Evolutionary conservation across 352 stramenopile genomes (phyloP), one percentile per base, ranked within the genome.

Genomic region (Globisporangium nodosum): DNA sequence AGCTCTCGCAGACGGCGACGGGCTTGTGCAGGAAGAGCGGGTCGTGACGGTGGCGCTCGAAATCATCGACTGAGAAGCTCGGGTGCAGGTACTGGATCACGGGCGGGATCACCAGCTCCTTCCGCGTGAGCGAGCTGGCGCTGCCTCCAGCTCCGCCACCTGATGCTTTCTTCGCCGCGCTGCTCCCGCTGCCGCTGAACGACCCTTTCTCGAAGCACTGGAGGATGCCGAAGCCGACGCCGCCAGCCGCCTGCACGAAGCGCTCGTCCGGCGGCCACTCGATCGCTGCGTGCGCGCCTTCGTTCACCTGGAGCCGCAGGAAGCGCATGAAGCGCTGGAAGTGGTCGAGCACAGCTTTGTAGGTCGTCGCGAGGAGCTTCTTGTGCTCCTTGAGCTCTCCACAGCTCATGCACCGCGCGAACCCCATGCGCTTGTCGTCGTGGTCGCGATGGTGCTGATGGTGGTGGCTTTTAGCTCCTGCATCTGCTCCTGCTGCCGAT

Each of bases 1-100:
- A 99, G 35, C 65, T 69, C 58, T 98, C 93, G 49, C 96, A 99
- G 0, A 98, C 84, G 2, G 73, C 68, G 5, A 92, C 86, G 3
- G 78, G 87, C 69, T 98, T 98, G 68, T 97, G 94, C 7, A 98
- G 65, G 63, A 98, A 99, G 27, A 98, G 87, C 16, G 94, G 91
- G 57, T 99, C 96, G 54, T 78, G 69, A 12, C 87, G 85, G 57
- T 98, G 96, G 47, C 86, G 76, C 31, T 75, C 64, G 70, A 98
- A 98, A 33, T 95, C 90, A 21, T 88, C 74, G 2, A 75, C 66
- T 0, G 71, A 68, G 37, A 98, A 78, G 15, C 76, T 90, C 18
- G 92, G 92, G 60, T 98, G 91, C 5, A 97, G 62, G 27, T 85
- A 91, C 52, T 88, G 75, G 55, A 98, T 88, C n/a, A 98, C 79